These are phyloP conservation scores for Recurvomyces mirabilis DNA, from an alignment of 495 filamentous ascomycete species.

Conservation along the genomic window DNA sequence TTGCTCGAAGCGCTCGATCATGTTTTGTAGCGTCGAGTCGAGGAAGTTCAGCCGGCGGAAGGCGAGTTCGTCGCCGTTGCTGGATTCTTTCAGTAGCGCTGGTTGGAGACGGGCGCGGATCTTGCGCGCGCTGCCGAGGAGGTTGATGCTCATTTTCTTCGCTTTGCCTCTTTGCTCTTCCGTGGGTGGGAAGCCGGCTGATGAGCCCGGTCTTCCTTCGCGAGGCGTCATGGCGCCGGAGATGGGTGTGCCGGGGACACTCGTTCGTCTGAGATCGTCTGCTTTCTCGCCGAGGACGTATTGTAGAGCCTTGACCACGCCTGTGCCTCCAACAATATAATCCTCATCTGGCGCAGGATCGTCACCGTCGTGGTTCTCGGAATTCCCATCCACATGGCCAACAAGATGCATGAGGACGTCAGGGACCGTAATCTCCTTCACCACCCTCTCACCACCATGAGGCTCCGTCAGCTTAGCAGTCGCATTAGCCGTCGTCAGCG, in stretches of 20 bases:
- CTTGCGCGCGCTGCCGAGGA: constrained; percentile 74
- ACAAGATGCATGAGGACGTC: constrained; percentile 61
- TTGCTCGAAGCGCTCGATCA: constrained; percentile 90
- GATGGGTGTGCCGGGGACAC: constrained; percentile 18
- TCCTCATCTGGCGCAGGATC: constrained; percentile 77
- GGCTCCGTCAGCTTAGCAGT: constrained; percentile 36
- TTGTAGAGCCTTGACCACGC: constrained; percentile 79
- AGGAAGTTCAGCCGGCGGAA: constrained; percentile 82
- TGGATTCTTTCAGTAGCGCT: constrained; percentile 67
- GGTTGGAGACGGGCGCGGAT: constrained; percentile 76
- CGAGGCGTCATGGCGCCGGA: constrained; percentile 48
- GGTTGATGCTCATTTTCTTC: constrained; percentile 82
- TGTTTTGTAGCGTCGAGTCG: constrained; percentile 74
- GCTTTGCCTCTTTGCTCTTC: constrained; percentile 51
- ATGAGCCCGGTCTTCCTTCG: constrained; percentile 23
- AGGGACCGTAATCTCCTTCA: constrained; percentile 41
- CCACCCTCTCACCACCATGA: constrained; percentile 33
- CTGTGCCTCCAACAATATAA: constrained; percentile 91
- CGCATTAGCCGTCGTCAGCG: constrained; percentile 17
- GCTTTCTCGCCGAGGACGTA: constrained; percentile 74
- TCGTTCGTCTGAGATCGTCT: constrained; percentile 40
- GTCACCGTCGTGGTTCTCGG: constrained; percentile 49
- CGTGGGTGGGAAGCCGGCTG: constrained; percentile 29
- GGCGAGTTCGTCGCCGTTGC: constrained; percentile 49
- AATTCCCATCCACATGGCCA: constrained; percentile 41